phyloP scores from a whole-genome alignment of 441 rosid genomes.

The Mallotus japonicus region DNA sequence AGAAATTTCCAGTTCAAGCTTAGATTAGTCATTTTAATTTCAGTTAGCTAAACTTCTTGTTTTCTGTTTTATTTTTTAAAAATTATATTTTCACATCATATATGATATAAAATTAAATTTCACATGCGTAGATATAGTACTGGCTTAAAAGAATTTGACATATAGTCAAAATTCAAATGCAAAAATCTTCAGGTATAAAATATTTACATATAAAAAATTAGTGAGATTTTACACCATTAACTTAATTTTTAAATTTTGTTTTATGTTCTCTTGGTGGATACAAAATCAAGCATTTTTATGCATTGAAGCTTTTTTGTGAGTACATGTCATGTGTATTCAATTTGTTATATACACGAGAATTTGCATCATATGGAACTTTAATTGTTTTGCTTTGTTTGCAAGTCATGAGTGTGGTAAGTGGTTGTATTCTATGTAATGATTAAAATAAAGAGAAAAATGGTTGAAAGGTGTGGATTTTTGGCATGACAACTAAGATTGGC shows the following conservation, averaged over 20 bases:
- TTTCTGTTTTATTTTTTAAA: no score
- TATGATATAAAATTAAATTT: no score
- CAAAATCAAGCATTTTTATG: neutral
- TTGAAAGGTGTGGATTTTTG: neutral
- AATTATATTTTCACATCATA: no score
- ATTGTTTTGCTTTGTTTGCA: conserved; percentile 19
- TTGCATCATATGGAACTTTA: neutral
- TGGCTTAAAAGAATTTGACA: no score
- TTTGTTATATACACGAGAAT: neutral
- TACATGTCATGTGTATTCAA: neutral
- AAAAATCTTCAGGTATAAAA: no score
- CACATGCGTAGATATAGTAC: no score
- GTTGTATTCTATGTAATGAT: conserved; percentile 12
- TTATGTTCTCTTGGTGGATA: neutral
- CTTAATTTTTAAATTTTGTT: neutral
- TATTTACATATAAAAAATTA: no score
- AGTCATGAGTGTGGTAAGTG: conserved; percentile 13
- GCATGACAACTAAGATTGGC: conserved; percentile 9
- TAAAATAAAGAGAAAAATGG: neutral
- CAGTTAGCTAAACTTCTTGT: no score
- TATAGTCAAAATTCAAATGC: no score
- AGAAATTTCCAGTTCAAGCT: neutral
- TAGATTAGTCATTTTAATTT: neutral
- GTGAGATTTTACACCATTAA: no score
- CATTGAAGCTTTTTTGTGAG: neutral